These are phyloP conservation scores for Agrocybe pediades DNA, from an alignment of 768 basidiomycete species.

Conservation along the genomic window DNA sequence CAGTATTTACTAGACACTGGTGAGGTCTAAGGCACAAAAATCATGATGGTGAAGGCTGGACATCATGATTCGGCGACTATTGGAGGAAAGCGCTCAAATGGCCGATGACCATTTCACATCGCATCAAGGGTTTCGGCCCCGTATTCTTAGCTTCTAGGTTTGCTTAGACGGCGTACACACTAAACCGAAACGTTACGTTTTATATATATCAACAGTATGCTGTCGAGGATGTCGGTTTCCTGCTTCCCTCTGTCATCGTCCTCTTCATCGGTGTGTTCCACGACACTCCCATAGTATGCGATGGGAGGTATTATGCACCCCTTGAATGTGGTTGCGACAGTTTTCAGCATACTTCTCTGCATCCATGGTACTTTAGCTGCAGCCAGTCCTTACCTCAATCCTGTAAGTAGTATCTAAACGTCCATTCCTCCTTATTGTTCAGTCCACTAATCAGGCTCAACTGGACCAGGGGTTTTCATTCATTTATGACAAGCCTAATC, in stretches of 20 bases:
- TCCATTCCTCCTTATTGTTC: background rate
- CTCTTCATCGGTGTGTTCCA: conserved; percentile 7
- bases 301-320: conserved; percentile 12
- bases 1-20: too few relatives aligned
- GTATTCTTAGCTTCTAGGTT: conserved; percentile 1
- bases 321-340: conserved; percentile 5
- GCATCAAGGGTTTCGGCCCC: conserved; percentile 9
- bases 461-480: conserved; percentile 37
- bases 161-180: background rate
- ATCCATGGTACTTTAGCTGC: conserved; percentile 21
- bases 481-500: conserved; percentile 29
- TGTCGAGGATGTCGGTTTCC: background rate
- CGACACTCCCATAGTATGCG: conserved; percentile 7
- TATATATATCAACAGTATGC: background rate
- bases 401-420: conserved; percentile 16
- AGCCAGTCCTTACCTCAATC: conserved; percentile 25
- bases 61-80: background rate
- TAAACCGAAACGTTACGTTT: conserved; percentile 1
- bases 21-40: background rate
- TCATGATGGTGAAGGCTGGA: background rate
- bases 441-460: conserved; percentile 3
- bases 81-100: conserved; percentile 1
- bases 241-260: conserved; percentile 5
- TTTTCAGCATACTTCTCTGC: conserved; percentile 10
- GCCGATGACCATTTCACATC: background rate